Evolutionary conservation across 306 rosid species (phyloP).

Genomic region (Acacia acuminata): DNA sequence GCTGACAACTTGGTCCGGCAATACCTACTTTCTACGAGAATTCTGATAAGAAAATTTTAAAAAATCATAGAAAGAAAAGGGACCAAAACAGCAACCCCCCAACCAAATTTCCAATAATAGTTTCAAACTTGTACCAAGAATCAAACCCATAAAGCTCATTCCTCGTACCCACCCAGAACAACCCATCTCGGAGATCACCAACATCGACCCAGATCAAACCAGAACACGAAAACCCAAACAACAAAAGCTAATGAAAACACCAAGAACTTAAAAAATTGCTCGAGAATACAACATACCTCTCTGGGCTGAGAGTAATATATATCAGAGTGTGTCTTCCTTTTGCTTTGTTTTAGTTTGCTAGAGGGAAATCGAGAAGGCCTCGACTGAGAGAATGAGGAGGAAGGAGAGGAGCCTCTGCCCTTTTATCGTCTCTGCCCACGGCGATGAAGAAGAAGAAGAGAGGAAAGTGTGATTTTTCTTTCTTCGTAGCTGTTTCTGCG

Average conservation of each 20-base stretch:
- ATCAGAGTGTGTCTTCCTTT: neutral
- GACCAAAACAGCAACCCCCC: constrained; percentile 24
- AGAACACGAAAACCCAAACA: neutral
- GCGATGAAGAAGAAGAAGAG: constrained; percentile 23
- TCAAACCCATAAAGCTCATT: constrained; percentile 30
- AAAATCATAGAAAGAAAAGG: neutral
- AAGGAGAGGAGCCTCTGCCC: constrained; percentile 22
- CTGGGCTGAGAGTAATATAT: constrained; percentile 8
- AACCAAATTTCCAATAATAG: constrained; percentile 26
- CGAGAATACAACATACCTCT: constrained; percentile 42
- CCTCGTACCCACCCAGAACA: constrained; percentile 23
- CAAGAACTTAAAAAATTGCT: constrained; percentile 1
- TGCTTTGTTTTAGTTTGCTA: neutral
- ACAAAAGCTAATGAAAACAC: neutral
- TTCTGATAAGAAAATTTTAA: neutral
- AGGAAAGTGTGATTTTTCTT: constrained; percentile 74
- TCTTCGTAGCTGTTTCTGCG: constrained; percentile 54
- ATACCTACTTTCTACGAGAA: neutral
- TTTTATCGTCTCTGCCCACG: constrained; percentile 26
- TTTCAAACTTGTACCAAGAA: constrained; percentile 37
- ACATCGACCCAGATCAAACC: constrained; percentile 12
- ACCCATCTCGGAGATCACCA: neutral
- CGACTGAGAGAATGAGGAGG: constrained; percentile 44
- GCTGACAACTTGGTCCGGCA: constrained; percentile 22
- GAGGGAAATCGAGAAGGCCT: constrained; percentile 46